Evolutionary conservation across 2,329 filamentous ascomycete genomes (phyloP), one percentile per base, ranked within the genome.

Genomic region (Davidsoniella virescens): DNA sequence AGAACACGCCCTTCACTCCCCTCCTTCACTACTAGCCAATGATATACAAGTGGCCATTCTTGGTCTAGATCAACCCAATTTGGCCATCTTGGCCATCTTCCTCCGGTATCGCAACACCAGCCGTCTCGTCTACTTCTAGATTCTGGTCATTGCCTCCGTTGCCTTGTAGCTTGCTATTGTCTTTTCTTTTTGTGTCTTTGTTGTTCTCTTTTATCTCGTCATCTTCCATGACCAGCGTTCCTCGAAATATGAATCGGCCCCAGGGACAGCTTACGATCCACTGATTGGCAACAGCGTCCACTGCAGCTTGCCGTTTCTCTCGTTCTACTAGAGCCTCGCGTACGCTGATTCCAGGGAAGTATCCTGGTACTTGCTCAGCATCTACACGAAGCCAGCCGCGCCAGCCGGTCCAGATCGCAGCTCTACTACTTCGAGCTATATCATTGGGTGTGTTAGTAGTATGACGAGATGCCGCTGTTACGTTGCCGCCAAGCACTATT

Each of bases 321-420:
- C 69, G 64, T 51, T 67, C 65, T 18, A 55, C 56, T 52, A 73
- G 55, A 1, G 70, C 72, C 54, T 74, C 70, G 49, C 69, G 65
- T 1, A 64, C 63, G 42, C 67, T 69, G 39, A 63, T 60, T 0
- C 63, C 65, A 4, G 57, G 51, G 1, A 60, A 57, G 53, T 72
- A 73, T 1, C 62, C 63, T 17, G 57, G 55, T 0, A 70, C 63
- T 29, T 63, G 60, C 38, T 66, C 65, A 18, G 69, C 61, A 47
- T 73, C 68, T 5, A 77, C 67, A 9, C 67, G 64, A 50, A 77
- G 56, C 75, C 75, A 78, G 8, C 75, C 75, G 17, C 47, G 38
- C 51, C 51, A 53, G 25, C 51, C 47, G 4, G 51, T 53, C 51
- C 51, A 53, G 12, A 33, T 9, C 9, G 29, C 29, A 33, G 29